Conservation (phyloP, 768 basidiomycete species). For the Podaxis carcinomalis region DNA sequence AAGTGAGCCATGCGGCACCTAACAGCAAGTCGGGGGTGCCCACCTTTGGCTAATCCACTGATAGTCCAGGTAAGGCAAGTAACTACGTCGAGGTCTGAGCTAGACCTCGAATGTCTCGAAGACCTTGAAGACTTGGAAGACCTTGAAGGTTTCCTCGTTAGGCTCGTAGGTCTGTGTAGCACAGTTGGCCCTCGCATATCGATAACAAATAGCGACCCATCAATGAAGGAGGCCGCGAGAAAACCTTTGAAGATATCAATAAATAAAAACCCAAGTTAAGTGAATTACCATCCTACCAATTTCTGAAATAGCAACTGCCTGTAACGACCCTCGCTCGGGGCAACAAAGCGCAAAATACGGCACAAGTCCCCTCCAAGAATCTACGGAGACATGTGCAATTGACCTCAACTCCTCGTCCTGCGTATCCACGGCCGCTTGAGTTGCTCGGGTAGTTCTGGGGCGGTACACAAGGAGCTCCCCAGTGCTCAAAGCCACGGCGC, state of each 20-base stretch:
- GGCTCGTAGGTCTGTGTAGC: slow-evolving; percentile 45
- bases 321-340: slow-evolving; percentile 30
- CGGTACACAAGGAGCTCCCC: slow-evolving; percentile 57
- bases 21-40: not conserved
- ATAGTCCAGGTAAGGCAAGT: slow-evolving; percentile 66
- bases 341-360: slow-evolving; percentile 60
- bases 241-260: slow-evolving; percentile 50
- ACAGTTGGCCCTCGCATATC: slow-evolving; percentile 75
- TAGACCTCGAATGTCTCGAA: slow-evolving; percentile 27
- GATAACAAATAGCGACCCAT: slow-evolving; percentile 56
- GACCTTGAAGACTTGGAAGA: slow-evolving; percentile 24
- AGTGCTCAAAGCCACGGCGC: slow-evolving; percentile 45
- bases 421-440: slow-evolving; percentile 15
- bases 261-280: not conserved
- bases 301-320: slow-evolving; percentile 62
- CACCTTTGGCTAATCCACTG: slow-evolving; percentile 50
- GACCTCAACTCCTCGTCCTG: slow-evolving; percentile 49
- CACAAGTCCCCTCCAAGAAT: slow-evolving; percentile 40
- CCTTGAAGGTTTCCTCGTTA: slow-evolving; percentile 32
- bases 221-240: slow-evolving; percentile 64
- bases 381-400: slow-evolving; percentile 43
- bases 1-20: not conserved
- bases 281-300: slow-evolving; percentile 48
- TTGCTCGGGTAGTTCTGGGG: slow-evolving; percentile 16
- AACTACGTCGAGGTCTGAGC: slow-evolving; percentile 44